Percentiles rank a stretch among this genome's conserved stretches.
These are phyloP conservation scores for Neonectria coccinea DNA, from an alignment of 2,329 filamentous ascomycete species.

Conservation along the genomic window DNA sequence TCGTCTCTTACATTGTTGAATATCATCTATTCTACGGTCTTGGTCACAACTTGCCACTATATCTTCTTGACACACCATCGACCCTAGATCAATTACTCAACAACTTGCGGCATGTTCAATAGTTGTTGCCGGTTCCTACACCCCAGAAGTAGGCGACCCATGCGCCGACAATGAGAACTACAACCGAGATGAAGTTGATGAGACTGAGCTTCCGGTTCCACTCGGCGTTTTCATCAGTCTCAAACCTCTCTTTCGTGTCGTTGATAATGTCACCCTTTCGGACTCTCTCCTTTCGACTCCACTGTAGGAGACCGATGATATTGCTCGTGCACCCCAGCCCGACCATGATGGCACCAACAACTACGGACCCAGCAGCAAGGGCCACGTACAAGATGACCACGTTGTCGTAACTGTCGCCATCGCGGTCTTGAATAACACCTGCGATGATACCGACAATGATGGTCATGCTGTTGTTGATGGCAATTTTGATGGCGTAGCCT, in stretches of 20 bases:
- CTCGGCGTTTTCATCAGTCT: constrained; percentile 48
- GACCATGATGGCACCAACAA: constrained; percentile 57
- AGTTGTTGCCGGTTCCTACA: constrained; percentile 64
- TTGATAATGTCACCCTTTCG: constrained; percentile 57
- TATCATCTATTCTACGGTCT: too few species aligned
- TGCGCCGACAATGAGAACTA: constrained; percentile 61
- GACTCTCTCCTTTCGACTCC: constrained; percentile 66
- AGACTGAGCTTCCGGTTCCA: constrained; percentile 57
- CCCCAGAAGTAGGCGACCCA: constrained; percentile 72
- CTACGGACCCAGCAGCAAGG: constrained; percentile 61
- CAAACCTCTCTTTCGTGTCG: constrained; percentile 55
- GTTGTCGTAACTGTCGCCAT: constrained; percentile 66
- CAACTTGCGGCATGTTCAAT: constrained; percentile 11
- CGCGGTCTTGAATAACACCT: constrained; percentile 68
- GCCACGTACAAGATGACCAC: constrained; percentile 68
- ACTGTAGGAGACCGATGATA: constrained; percentile 64
- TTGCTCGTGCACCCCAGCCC: constrained; percentile 52
- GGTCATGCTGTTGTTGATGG: constrained; percentile 72
- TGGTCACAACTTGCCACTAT: too few species aligned
- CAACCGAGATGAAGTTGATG: constrained; percentile 56
- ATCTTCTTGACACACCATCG: too few species aligned
- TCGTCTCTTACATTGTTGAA: too few species aligned
- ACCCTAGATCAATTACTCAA: too few species aligned
- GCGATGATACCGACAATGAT: constrained; percentile 70
- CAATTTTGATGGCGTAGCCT: constrained; percentile 70